Evolutionary conservation across 331 rosid genomes (phyloP).

Genomic region (Stylosanthes scabra): DNA sequence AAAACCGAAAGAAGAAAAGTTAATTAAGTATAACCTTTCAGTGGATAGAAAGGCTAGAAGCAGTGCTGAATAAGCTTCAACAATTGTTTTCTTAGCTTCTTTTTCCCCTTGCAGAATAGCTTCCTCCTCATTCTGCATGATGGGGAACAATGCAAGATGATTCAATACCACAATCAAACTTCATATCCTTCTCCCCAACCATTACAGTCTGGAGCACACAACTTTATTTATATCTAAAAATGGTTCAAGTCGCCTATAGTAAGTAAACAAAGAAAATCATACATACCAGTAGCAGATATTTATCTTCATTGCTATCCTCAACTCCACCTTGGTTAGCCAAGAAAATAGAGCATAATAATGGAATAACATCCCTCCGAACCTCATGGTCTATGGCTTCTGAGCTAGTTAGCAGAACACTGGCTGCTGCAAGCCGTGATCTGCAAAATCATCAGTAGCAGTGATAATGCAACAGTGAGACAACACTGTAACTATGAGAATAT

Average conservation of each 20-base stretch:
- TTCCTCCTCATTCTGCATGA: conserved; percentile 78
- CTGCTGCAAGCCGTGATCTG: conserved; percentile 80
- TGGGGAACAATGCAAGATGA: conserved; percentile 23
- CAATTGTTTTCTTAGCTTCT: conserved; percentile 97
- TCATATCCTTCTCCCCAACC: background rate
- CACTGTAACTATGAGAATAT: background rate
- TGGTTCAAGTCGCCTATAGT: too few relatives aligned
- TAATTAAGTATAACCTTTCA: conserved; percentile 71
- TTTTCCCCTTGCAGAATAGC: conserved; percentile 86
- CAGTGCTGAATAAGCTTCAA: conserved; percentile 84
- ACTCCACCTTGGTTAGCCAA: conserved; percentile 82
- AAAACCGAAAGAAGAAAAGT: background rate
- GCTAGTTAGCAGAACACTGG: conserved; percentile 56
- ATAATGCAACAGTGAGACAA: conserved; percentile 14
- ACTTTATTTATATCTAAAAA: too few relatives aligned
- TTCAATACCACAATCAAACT: conserved; percentile 16
- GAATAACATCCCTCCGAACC: conserved; percentile 71
- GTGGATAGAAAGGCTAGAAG: conserved; percentile 89
- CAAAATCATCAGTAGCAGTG: conserved; percentile 17
- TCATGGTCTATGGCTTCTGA: conserved; percentile 51
- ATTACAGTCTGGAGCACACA: too few relatives aligned
- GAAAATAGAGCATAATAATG: conserved; percentile 80
- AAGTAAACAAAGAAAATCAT: conserved; percentile 20
- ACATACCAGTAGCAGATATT: conserved; percentile 56
- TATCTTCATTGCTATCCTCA: conserved; percentile 69